A percentile compares a stretch with the other conserved stretches of the same genome.
These are phyloP conservation scores for Aspergillus pseudonomiae DNA, from an alignment of 2,329 filamentous ascomycete genomes.

Conservation along the genomic window DNA sequence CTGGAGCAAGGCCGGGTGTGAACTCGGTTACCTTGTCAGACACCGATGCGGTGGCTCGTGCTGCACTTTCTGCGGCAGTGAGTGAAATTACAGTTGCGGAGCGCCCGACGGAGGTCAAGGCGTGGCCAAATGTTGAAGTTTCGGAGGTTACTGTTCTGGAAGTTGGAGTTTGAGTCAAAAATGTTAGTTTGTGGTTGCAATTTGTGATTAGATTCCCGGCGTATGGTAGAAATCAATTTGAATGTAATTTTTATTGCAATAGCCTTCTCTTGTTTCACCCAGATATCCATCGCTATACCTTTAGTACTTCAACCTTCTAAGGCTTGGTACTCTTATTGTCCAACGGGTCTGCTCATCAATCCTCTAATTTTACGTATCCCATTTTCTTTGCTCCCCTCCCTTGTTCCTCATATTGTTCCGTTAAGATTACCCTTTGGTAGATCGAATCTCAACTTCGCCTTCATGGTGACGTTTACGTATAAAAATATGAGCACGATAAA, in stretches of 20 bases:
- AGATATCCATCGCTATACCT: neutral
- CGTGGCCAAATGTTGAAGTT: neutral
- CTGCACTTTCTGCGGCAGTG: neutral
- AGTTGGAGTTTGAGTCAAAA: neutral
- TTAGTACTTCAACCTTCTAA: neutral
- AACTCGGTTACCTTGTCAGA: slow-evolving; percentile 5
- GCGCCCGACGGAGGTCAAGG: neutral
- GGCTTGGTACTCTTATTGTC: neutral
- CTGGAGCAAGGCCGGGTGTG: slow-evolving; percentile 1
- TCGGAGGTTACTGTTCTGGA: neutral
- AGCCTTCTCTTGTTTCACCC: neutral
- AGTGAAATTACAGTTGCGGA: neutral
- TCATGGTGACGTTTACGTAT: no score
- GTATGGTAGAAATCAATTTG: neutral
- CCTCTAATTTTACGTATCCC: no score
- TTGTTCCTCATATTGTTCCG: no score
- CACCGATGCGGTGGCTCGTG: slow-evolving; percentile 1
- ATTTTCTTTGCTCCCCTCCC: no score
- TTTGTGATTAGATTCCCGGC: neutral
- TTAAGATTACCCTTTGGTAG: no score
- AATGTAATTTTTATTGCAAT: neutral
- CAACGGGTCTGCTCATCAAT: no score
- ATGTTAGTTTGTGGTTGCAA: neutral
- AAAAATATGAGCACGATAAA: no score
- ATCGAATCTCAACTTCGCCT: no score